Evolutionary conservation across 2,329 filamentous ascomycete genomes (phyloP).

Genomic region (Thielaviopsis musarum): DNA sequence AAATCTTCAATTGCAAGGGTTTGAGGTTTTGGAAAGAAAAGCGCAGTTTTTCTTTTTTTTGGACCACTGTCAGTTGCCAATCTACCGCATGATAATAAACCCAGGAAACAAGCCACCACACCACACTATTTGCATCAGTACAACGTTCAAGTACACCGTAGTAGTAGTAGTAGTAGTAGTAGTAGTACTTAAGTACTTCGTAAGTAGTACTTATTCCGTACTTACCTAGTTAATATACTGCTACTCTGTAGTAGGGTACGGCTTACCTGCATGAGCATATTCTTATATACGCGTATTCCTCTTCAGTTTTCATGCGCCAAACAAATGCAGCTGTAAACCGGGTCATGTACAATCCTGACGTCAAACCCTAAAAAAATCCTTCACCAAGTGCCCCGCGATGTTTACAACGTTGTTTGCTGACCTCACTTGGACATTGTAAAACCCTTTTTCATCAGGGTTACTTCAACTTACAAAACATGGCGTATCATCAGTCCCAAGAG

Average conservation of each 20-base stretch:
- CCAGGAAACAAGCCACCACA: too few species aligned
- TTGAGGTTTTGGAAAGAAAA: too few species aligned
- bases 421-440: neutral
- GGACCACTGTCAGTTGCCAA: too few species aligned
- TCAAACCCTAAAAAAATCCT: constrained; percentile 1
- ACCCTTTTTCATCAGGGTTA: neutral
- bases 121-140: too few species aligned
- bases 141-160: too few species aligned
- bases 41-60: too few species aligned
- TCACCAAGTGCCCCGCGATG: neutral
- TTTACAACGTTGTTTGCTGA: neutral
- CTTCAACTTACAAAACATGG: neutral
- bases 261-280: neutral
- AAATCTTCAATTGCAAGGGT: too few species aligned
- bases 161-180: too few species aligned
- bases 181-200: too few species aligned
- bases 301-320: neutral
- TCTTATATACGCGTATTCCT: neutral
- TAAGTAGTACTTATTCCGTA: too few species aligned
- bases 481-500: constrained; percentile 2
- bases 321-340: neutral
- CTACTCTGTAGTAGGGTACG: neutral
- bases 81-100: too few species aligned
- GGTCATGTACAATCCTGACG: neutral
- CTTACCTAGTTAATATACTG: too few species aligned